Evolutionary conservation across 805 yeast genomes (phyloP), one percentile per base, ranked within the genome.

Genomic region (Metschnikowia reukaufii): DNA sequence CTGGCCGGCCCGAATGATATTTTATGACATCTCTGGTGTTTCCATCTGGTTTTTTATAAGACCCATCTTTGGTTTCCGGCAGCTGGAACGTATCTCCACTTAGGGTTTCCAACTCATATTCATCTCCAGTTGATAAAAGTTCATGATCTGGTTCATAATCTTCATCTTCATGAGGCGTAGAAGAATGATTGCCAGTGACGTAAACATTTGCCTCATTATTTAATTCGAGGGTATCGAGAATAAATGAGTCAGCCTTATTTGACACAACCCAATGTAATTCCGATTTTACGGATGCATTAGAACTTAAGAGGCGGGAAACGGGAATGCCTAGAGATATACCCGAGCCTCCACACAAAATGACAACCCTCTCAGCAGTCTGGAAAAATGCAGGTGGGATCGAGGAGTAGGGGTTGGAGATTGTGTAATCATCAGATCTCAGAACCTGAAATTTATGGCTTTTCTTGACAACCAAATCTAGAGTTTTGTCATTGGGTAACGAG

Each of bases 251-350:
- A 2, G 64, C 56, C 36, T 64, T 66, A 44, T 68, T 71, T 36
- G 75, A 65, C 0, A 79, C 66, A 18, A 81, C 66, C 92, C 92
- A 85, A 6, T 77, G 62, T 42, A 83, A 59, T 18, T 68, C 66
- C 1, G 78, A 56, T 52, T 63, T 17, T 1, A 50, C 51, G 7
- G 45, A 20, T 9, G 56, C 21, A 37, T 50, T 15, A 47, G 54
- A 8, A 16, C 57, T 58, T 39, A 80, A 66, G 47, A 73, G 65
- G 39, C 72, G 70, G 56, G 70, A 76, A 1, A 83, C 35, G 0
- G 86, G 82, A 8, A 83, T 50, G 3, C 84, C 86, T 44, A 77
- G 77, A 0, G 90, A 82, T 9, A 86, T 76, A 0, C 92, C 91
- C 1, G 88, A 79, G 0, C 94, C 94, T 12, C 91, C 92, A 51